Base-by-base conservation (phyloP, 257 asterid species). In the Parsonsia alboflavescens region DNA sequence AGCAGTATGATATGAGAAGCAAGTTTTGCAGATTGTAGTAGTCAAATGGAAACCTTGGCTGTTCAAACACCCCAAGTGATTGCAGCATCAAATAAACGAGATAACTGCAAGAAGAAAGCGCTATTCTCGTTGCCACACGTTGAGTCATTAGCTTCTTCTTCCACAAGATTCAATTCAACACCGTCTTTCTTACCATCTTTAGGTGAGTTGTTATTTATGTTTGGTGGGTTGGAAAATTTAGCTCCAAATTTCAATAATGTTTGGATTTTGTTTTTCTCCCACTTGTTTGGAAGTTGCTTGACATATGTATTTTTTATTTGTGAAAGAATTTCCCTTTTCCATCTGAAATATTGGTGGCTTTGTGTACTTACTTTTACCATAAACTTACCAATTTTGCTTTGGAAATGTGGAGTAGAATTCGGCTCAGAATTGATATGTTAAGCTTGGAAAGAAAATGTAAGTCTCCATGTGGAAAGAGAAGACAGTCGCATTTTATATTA, bases 31-130 rank as follows among this genome's bases (percentile, higher is more conserved):
- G 68, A 22, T 54, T 54, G 2, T 54, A 21, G 61, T n/a, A 19
- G 50, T 24, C 84, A 83, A 81, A 87, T 87, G 95, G 90, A 84
- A 79, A 81, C 78, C 45, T 78, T 84, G 80, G 87, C 80, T 36
- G 53, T 82, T 76, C 90, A 80, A 46, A 72, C 80, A 67, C 82
- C 89, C 74, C 88, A 79, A 70, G 66, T 80, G 53, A 53, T 82
- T 48, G 59, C 73, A 62, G 73, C 82, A 80, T 80, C 88, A 30
- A 77, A 28, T 78, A 75, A 75, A 76, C 59, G 81, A 44, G 58
- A 75, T 22, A 21, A 39, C 39, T 49, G 24, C 26, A 63, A 57
- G 73, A 76, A 74, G 48, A 77, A 70, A 30, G 80, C 52, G 42
- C 68, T 48, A 70, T 67, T 83, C 44, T 42, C 73, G 76, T 71